Evolutionary conservation across 306 rosid species (phyloP).

Genomic region (Ammopiptanthus mongolicus): DNA sequence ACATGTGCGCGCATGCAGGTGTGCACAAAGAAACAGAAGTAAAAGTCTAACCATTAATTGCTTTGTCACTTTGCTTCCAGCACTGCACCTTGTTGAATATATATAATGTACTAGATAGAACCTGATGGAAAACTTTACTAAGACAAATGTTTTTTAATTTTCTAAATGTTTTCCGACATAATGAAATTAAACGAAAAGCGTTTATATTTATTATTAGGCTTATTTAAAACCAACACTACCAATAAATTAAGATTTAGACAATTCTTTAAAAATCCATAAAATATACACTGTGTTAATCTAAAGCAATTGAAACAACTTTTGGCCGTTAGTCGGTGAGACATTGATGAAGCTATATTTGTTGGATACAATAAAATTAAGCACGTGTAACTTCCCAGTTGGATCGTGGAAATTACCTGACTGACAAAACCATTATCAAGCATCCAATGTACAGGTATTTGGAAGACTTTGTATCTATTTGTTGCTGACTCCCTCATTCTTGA

Average conservation of each 20-base stretch:
- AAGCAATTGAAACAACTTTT: constrained; percentile 13
- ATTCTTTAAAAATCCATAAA: background rate
- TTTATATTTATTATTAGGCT: background rate
- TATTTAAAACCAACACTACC: background rate
- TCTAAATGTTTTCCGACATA: background rate
- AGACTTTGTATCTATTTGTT: constrained; percentile 63
- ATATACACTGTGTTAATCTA: background rate
- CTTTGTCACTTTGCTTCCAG: constrained; percentile 48
- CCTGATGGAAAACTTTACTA: background rate
- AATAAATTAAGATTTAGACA: background rate
- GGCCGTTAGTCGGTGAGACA: background rate
- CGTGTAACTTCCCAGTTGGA: background rate
- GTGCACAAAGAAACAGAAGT: constrained; percentile 35
- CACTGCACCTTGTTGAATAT: constrained; percentile 12
- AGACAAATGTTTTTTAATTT: background rate
- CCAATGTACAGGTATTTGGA: constrained; percentile 82
- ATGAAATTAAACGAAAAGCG: background rate
- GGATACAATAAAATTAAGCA: background rate
- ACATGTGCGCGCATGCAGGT: constrained; percentile 53
- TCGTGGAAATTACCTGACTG: constrained; percentile 59
- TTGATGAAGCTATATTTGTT: background rate
- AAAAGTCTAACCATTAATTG: constrained; percentile 26
- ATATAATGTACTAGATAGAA: background rate
- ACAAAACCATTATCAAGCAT: constrained; percentile 73
- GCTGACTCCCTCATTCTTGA: constrained; percentile 85